Base-by-base conservation (phyloP, 768 basidiomycete genomes). In the Termitomyces sp. region DNA sequence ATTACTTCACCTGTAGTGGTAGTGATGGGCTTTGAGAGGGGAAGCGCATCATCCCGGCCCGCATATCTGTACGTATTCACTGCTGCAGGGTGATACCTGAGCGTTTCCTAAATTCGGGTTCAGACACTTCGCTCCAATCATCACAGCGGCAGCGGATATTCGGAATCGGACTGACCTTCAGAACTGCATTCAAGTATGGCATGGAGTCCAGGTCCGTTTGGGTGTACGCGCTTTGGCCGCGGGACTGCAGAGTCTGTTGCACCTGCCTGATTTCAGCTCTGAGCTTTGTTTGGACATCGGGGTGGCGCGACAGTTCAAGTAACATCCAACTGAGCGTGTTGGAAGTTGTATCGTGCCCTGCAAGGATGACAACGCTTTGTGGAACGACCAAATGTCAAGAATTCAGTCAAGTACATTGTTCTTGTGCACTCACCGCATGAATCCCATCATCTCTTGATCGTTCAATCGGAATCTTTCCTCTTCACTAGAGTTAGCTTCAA, bases 321-420 rank as follows among this genome's bases (percentile, higher is more conserved):
- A 90, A 69, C 6, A 79, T 76, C 84, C 86, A 92, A 53, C 74
- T 75, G 46, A 87, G 60, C 0, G 80, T 76, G 57, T 77, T 82
- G 0, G 86, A 77, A 12, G 82, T 84, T 9, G 84, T 85, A 65
- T 87, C 86, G 63, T 87, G 80, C 1, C 81, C 83, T 5, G 81
- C 80, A 34, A 81, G 58, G 31, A 81, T 69, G 15, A 82, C 72
- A 2, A 76, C 77, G 45, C 87, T 88, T 69, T 63, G 33, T 78
- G 71, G 29, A 82, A 69, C 54, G 68, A 39, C 16, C 15, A 16
- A 48, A 20, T 16, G 55, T 56, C 34, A 56, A 41, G 39, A 48
- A 4, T 10, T 36, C 10, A 12, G 26, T 44, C 41, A 10, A 22
- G 33, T 15, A 4, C 22, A n/a, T 36, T 46, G 22, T 36, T 20